phyloP scores from a whole-genome alignment of 148 eudicot genomes.

The Dianthus caryophyllus region DNA sequence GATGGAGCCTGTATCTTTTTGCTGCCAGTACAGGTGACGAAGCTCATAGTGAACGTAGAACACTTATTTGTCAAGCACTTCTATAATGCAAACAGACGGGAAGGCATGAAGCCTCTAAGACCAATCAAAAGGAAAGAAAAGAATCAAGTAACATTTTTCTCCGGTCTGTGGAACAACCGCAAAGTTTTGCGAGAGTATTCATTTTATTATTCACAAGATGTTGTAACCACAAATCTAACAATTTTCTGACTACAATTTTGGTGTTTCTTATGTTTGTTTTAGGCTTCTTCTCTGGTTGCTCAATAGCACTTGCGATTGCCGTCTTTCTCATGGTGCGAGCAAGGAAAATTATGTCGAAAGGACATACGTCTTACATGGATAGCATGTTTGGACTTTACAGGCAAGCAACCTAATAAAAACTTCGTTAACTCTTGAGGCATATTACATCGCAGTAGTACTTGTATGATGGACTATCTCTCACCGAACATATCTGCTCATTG shows the following conservation, averaged over 20 bases:
- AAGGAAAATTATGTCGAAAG: conserved; percentile 36
- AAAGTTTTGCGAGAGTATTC: no score
- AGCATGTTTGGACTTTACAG: conserved; percentile 68
- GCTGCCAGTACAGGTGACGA: conserved; percentile 38
- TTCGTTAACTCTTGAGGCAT: not conserved
- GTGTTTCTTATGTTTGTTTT: conserved; percentile 19
- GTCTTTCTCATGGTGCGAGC: conserved; percentile 45
- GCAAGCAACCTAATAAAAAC: conserved; percentile 24
- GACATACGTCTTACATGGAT: conserved; percentile 40
- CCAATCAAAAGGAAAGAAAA: conserved; percentile 49
- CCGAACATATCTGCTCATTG: conserved; percentile 25
- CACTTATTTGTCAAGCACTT: conserved; percentile 61
- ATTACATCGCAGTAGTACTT: not conserved
- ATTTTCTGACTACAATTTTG: not conserved
- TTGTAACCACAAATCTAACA: not conserved
- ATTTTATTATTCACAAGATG: not conserved
- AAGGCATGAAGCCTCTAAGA: conserved; percentile 71
- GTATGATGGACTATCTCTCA: conserved; percentile 1
- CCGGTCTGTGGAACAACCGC: conserved; percentile 36
- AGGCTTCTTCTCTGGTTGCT: conserved; percentile 81
- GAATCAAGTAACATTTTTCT: conserved; percentile 64
- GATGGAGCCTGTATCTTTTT: conserved; percentile 5
- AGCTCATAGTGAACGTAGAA: conserved; percentile 62
- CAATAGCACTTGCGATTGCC: conserved; percentile 56
- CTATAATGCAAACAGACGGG: conserved; percentile 54